Evolutionary conservation across 2,329 filamentous ascomycete species (phyloP).

Genomic region (Podosphaera fusca): DNA sequence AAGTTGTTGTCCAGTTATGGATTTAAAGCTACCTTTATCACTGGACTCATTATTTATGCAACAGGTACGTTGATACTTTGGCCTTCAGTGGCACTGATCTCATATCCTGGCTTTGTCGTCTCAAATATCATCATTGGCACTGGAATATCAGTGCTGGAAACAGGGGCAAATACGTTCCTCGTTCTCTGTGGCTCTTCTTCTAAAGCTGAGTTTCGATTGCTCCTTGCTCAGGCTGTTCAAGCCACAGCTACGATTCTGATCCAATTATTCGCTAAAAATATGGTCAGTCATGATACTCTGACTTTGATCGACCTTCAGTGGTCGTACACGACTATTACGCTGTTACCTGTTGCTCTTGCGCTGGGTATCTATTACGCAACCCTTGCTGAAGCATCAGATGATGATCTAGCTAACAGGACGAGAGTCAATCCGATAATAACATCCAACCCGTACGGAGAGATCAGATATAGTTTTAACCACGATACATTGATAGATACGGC

Average conservation of each 20-base stretch:
- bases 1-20: constrained; percentile 48
- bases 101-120: constrained; percentile 57
- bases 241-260: constrained; percentile 52
- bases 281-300: constrained; percentile 39
- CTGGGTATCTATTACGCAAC: constrained; percentile 48
- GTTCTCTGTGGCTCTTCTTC: constrained; percentile 48
- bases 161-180: constrained; percentile 55
- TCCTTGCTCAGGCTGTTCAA: constrained; percentile 55
- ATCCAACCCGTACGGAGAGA: constrained; percentile 3
- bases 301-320: constrained; percentile 56
- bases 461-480: not conserved
- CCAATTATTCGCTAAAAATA: constrained; percentile 46
- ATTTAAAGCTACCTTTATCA: constrained; percentile 61
- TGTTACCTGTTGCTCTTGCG: constrained; percentile 48
- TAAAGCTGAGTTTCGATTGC: constrained; percentile 51
- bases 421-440: constrained; percentile 8
- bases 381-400: constrained; percentile 31
- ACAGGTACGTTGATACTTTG: constrained; percentile 67
- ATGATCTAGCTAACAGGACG: constrained; percentile 27
- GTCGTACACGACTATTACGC: constrained; percentile 62
- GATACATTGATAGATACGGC: not conserved
- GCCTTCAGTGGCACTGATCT: constrained; percentile 52
- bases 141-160: constrained; percentile 55
- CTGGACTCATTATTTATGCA: constrained; percentile 52
- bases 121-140: constrained; percentile 54